Percentiles rank a stretch among this genome's conserved stretches.
Conservation (phyloP, 2,329 filamentous ascomycete genomes). For the Corniculantispora saksenae region DNA sequence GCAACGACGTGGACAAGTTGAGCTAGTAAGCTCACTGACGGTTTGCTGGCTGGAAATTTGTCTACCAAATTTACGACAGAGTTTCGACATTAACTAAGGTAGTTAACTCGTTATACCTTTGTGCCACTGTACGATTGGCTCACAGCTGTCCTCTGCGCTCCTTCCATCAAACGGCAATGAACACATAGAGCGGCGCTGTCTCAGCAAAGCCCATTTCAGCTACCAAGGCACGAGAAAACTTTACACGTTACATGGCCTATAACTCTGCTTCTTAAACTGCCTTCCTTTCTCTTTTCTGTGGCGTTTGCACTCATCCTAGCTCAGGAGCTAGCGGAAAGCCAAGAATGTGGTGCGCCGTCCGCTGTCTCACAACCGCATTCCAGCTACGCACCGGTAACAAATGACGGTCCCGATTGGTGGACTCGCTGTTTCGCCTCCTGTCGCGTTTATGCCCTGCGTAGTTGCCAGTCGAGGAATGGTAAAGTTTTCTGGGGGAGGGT, state of each 20-base stretch:
- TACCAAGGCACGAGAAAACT: background rate
- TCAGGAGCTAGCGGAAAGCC: background rate
- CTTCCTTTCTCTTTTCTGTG: background rate
- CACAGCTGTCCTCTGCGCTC: background rate
- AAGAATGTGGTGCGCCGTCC: constrained; percentile 2
- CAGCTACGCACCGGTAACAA: background rate
- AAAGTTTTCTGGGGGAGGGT: background rate
- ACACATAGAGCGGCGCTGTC: background rate
- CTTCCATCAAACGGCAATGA: background rate
- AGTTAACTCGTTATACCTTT: background rate
- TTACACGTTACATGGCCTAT: background rate
- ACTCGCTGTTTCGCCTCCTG: background rate
- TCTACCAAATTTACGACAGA: no score
- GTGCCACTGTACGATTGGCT: background rate
- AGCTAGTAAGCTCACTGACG: background rate
- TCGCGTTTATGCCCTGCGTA: background rate
- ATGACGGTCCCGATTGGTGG: background rate
- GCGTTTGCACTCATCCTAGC: background rate
- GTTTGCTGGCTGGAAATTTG: no score
- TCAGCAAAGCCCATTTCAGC: background rate
- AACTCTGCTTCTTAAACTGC: background rate
- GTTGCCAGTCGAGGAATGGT: background rate
- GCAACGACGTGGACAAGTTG: background rate
- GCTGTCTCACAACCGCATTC: background rate
- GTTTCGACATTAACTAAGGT: background rate